Base-by-base conservation (phyloP, 1,284 basidiomycete genomes). In the Salmacisia buchloeana region DNA sequence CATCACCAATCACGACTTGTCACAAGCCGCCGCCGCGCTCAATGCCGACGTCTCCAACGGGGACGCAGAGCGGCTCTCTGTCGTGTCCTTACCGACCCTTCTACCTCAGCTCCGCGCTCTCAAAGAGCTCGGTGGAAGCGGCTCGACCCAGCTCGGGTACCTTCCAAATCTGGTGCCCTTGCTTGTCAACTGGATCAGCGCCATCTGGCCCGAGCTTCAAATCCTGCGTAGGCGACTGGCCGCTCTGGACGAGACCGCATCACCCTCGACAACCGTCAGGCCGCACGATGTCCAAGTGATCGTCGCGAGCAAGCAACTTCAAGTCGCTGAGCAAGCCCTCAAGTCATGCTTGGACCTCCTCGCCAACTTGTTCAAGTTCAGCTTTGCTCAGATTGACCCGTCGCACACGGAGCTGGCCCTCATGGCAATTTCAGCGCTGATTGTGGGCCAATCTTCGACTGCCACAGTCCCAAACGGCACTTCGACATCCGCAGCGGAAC, bases 341-440 rank as follows among this genome's bases (percentile, higher is more conserved):
- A 67, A 72, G 31, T 58, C 67, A 1, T 66, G 69, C 41, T 58
- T 79, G n/a, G 64, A 70, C 25, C 63, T 79, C 18, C 60, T 77
- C 27, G 69, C 71, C 6, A 66, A 69, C 29, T 71, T 75, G 12
- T 66, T 77, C 66, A 79, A 78, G 62, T 79, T 76, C 59, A 69
- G 67, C 62, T 77, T 77, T 43, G 65, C 77, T 1, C 62, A 66
- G 18, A 68, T 77, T 18, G 69, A 69, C 12, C 70, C 71, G 3
- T 59, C 64, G 29, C 67, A 74, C 21, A 68, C 73, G 25, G 74
- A 76, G 58, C 62, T 63, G 45, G 68, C 70, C 2, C 66, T 76
- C 21, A 60, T 62, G 3, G 68, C 67, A 18, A 63, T 73, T 10
- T 69, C 73, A 34, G 61, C 61, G 34, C 66, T 74, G 15, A 34